Percentiles rank a stretch among this genome's conserved stretches.
phyloP scores from a whole-genome alignment of 1,284 basidiomycete genomes.

The Cryptococcus amylolentus region DNA sequence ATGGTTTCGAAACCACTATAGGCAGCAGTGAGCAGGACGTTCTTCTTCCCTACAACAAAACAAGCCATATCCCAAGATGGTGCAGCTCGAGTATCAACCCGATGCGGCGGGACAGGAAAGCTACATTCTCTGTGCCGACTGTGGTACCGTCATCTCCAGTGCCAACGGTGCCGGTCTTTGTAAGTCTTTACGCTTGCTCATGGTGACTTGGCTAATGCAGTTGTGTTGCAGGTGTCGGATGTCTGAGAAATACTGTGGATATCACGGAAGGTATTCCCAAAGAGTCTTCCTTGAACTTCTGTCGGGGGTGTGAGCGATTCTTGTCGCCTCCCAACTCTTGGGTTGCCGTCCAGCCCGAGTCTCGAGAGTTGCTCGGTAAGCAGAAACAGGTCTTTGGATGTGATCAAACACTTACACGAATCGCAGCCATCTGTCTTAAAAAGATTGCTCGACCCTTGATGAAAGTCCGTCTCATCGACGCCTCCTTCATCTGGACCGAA shows the following conservation, averaged over 20 bases:
- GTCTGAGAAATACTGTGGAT: constrained; percentile 64
- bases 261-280: constrained; percentile 99
- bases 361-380: constrained; percentile 75
- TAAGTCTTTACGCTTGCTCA: constrained; percentile 21
- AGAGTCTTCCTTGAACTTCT: constrained; percentile 91
- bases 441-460: constrained; percentile 85
- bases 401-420: background rate
- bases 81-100: constrained; percentile 46
- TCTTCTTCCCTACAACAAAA: background rate
- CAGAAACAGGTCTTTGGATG: background rate
- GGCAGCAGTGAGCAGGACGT: background rate
- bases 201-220: background rate
- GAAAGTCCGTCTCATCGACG: constrained; percentile 93
- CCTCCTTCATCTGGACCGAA: constrained; percentile 99
- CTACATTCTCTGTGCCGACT: constrained; percentile 51
- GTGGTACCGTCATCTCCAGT: constrained; percentile 75
- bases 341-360: constrained; percentile 84
- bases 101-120: constrained; percentile 42
- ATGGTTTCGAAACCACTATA: background rate
- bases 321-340: constrained; percentile 86
- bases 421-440: constrained; percentile 72
- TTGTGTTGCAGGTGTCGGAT: constrained; percentile 33
- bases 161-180: constrained; percentile 94
- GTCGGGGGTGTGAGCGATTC: constrained; percentile 94
- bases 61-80: constrained; percentile 21